These are phyloP conservation scores for Isabelozyma gotoi DNA, from an alignment of 805 yeast species.

Conservation along the genomic window DNA sequence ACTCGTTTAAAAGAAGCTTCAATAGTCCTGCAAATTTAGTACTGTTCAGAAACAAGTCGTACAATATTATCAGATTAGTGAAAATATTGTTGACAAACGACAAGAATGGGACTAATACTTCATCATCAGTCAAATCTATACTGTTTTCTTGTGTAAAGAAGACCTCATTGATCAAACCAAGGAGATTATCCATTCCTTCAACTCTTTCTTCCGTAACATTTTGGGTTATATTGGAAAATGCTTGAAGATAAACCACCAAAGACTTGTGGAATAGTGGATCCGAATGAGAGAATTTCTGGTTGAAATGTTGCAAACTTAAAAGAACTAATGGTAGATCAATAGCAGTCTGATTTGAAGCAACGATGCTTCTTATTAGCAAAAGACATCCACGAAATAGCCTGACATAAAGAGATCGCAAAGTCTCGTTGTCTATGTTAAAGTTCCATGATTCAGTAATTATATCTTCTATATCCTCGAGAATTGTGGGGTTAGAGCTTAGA, in stretches of 20 bases:
- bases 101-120: conserved; percentile 7
- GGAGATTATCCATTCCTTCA: neutral
- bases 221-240: conserved; percentile 21
- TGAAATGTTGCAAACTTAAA: conserved; percentile 7
- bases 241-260: conserved; percentile 17
- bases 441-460: conserved; percentile 8
- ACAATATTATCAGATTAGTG: conserved; percentile 7
- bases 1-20: conserved; percentile 3
- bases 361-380: conserved; percentile 49
- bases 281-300: conserved; percentile 1
- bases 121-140: conserved; percentile 4
- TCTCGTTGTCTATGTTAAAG: neutral
- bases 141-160: conserved; percentile 5
- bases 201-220: neutral
- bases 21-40: conserved; percentile 3
- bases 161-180: conserved; percentile 5
- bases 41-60: conserved; percentile 11
- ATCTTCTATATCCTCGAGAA: conserved; percentile 5
- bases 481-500: neutral
- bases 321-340: conserved; percentile 3
- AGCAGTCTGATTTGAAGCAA: conserved; percentile 19
- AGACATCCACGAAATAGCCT: conserved; percentile 48
- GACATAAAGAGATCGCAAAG: conserved; percentile 8
- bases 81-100: conserved; percentile 6
- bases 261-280: conserved; percentile 14